Base-by-base conservation (phyloP, 768 basidiomycete genomes). In the Neoboletus magnificus region DNA sequence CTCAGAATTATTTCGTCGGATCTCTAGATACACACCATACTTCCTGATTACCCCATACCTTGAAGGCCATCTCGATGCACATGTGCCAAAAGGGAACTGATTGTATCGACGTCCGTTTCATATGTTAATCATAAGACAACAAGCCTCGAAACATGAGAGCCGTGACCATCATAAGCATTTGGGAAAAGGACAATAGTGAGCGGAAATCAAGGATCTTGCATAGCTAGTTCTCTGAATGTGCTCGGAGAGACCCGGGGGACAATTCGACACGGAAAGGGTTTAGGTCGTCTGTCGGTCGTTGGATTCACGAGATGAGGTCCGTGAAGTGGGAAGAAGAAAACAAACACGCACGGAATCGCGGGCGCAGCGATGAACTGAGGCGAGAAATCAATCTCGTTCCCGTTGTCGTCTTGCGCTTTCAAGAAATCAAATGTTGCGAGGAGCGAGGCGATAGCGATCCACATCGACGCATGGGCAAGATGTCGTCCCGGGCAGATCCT, bases 401-500 rank as follows among this genome's bases (percentile, higher is more conserved):
- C 65, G 10, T 48, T 25, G 0, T 69, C 55, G 15, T 69, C 68
- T 33, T 43, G 55, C 12, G 41, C 60, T 54, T 67, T 66, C 48
- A 47, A 29, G 47, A 62, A 62, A 18, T 65, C 50, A 23, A 70
- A 68, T 11, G 53, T 36, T 12, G 61, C 57, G 32, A 70, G 66
- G 58, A 70, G 57, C 11, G 55, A 60, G 5, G 37, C 54, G 35
- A 66, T 56, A 29, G 66, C 59, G 23, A 65, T 63, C 67, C 68
- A 68, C 43, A 68, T 35, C 36, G 66, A 68, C 5, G 50, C 63
- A 43, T 61, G 23, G 16, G 59, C 68, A 37, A 63, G 42, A 27
- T 65, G 41, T 45, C 43, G 55, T 40, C 68, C 66, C n/a, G 68
- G 68, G 11, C 60, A 68, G 11, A 60, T 42, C 55, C 68, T 65